A percentile compares a stretch with the other conserved stretches of the same genome.
These are phyloP conservation scores for Rubus idaeus DNA, from an alignment of 306 rosid genomes.

Conservation along the genomic window DNA sequence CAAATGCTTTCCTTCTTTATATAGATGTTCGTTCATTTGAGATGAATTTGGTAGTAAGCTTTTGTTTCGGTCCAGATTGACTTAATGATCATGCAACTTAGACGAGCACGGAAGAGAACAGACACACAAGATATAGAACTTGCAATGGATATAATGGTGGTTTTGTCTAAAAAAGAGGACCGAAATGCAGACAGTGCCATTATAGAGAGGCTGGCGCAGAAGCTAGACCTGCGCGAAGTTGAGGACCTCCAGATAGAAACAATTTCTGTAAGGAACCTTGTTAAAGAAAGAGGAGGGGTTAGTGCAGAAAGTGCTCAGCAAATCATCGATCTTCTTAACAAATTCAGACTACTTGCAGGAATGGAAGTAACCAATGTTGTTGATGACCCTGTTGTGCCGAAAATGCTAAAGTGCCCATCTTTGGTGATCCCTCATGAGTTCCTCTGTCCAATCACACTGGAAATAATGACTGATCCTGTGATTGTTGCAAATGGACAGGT, in stretches of 20 bases:
- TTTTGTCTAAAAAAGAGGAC: constrained; percentile 47
- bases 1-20: background rate
- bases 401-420: constrained; percentile 54
- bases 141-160: constrained; percentile 80
- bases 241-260: constrained; percentile 68
- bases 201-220: constrained; percentile 61
- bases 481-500: constrained; percentile 81
- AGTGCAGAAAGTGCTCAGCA: constrained; percentile 39
- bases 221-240: constrained; percentile 50
- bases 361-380: constrained; percentile 53
- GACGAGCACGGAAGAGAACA: constrained; percentile 59
- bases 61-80: constrained; percentile 50
- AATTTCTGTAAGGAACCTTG: constrained; percentile 46
- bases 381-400: constrained; percentile 49
- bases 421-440: constrained; percentile 79
- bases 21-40: background rate
- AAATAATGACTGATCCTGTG: constrained; percentile 79
- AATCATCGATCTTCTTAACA: constrained; percentile 63
- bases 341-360: constrained; percentile 56
- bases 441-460: constrained; percentile 73
- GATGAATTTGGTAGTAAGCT: background rate
- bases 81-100: constrained; percentile 65
- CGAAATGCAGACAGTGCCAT: constrained; percentile 65
- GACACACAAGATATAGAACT: constrained; percentile 82
- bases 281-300: constrained; percentile 55